Base-by-base conservation (phyloP, 139 green algal genomes). In the Picochlorum sp. region DNA sequence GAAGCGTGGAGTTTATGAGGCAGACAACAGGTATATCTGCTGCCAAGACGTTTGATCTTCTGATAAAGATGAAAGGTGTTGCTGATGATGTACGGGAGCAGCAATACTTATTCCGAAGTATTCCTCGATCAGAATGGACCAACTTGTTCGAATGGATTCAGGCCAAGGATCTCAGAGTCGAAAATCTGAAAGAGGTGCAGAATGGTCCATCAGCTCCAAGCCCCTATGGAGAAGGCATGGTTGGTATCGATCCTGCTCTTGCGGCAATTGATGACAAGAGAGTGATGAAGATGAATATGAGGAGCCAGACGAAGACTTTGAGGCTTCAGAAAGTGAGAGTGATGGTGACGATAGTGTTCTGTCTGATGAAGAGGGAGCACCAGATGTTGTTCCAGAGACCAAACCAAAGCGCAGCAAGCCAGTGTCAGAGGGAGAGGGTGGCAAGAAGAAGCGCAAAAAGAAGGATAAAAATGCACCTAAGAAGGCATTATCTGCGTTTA, bases 131-230 rank as follows among this genome's bases (percentile, higher is more conserved):
- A 7, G 92, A 98, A 77, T 97, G 88, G 84, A 73, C 85, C 67
- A 90, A 88, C 63, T 82, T 98, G 51, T 90, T 96, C 66, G 79
- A 85, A 34, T 98, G 94, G 73, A 85, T 98, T 79, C 76, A 84
- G 37, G 77, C 75, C 47, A 92, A 91, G 77, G 76, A 84, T 65
- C 69, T 97, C 45, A 78, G 66, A 44, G 86, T 97, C 45, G 88
- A 92, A 57, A 94, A 96, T 79, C 70, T 96, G 45, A 70, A 70
- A 49, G 76, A 88, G 63, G 86, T 82, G 4, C 72, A 85, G 57
- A 63, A 71, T 26, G 88, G 85, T 2, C 84, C 85, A 3, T 79
- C 70, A 4, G 85, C 74, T 1, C 57, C 45, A 67, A 80, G 63
- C 61, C 81, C 30, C 5, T 84, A 82, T n/a, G 84, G 85, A 49